Percentiles rank a stretch among this genome's conserved stretches.
phyloP scores from a whole-genome alignment of 2,329 filamentous ascomycete species.

The Sporothrix pseudoabietina region DNA sequence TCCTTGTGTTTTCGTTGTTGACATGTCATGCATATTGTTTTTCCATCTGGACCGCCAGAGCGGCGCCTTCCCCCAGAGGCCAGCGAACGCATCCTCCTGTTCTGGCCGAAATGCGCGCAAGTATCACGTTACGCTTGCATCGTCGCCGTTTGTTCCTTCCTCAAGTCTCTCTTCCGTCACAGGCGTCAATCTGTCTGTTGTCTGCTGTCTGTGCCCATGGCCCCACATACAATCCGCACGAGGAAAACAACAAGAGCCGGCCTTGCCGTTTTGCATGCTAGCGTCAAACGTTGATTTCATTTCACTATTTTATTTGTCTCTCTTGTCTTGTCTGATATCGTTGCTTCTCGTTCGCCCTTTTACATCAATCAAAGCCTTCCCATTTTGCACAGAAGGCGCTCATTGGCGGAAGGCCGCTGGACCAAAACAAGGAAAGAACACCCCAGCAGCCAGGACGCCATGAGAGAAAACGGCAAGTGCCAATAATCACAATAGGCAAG shows the following conservation, averaged over 20 bases:
- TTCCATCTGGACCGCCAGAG: conserved; percentile 5
- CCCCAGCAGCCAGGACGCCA: background rate
- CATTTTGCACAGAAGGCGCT: background rate
- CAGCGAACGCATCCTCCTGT: background rate
- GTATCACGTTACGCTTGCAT: background rate
- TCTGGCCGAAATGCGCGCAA: conserved; percentile 4
- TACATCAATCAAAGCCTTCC: background rate
- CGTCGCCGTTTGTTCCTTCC: background rate
- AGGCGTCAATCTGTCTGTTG: background rate
- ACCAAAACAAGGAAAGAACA: conserved; percentile 14
- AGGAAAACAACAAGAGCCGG: conserved; percentile 15
- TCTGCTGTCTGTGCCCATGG: background rate
- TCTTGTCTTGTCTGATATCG: background rate
- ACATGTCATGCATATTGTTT: background rate
- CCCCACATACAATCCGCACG: background rate
- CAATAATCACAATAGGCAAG: conserved; percentile 15
- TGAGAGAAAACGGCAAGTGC: conserved; percentile 1
- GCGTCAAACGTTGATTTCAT: conserved; percentile 26
- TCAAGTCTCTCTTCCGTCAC: background rate
- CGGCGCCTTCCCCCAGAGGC: background rate
- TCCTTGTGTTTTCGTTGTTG: background rate
- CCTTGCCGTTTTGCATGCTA: conserved; percentile 28
- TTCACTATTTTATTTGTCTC: background rate
- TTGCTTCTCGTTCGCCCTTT: background rate
- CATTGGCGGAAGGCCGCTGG: conserved; percentile 12